phyloP scores from a whole-genome alignment of 225 moss, liverwort and hornwort genomes.

The Lunularia cruciata region DNA sequence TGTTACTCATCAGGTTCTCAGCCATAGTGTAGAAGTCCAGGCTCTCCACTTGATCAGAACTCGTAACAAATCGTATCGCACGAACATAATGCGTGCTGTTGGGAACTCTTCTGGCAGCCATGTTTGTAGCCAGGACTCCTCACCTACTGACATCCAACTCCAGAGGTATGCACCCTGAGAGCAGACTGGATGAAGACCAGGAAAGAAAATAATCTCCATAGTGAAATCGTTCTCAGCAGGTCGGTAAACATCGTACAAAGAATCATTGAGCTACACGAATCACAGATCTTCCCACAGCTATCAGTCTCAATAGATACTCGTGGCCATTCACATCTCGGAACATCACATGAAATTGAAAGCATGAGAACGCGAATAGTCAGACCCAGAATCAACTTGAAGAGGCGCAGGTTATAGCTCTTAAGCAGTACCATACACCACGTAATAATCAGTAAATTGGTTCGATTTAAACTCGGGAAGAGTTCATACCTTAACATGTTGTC shows the following conservation, averaged over 20 bases:
- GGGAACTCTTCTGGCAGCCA: conserved; percentile 13
- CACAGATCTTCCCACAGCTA: too few relatives aligned
- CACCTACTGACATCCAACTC: too few relatives aligned
- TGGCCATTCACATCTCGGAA: too few relatives aligned
- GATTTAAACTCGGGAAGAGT: too few relatives aligned
- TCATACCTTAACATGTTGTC: too few relatives aligned
- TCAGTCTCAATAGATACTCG: too few relatives aligned
- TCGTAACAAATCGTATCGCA: not conserved
- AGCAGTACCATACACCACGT: too few relatives aligned
- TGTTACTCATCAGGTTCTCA: not conserved
- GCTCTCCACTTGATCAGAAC: not conserved
- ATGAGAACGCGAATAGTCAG: not conserved
- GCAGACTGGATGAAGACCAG: too few relatives aligned
- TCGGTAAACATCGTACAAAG: not conserved
- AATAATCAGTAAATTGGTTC: too few relatives aligned
- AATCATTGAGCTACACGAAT: not conserved
- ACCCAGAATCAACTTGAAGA: not conserved
- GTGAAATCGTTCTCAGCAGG: not conserved
- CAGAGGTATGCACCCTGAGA: too few relatives aligned
- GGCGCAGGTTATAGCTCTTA: too few relatives aligned
- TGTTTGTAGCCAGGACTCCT: conserved; percentile 16
- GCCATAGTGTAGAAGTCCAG: not conserved
- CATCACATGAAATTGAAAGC: too few relatives aligned
- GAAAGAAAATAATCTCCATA: conserved; percentile 12
- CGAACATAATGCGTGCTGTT: not conserved